Evolutionary conservation across 768 basidiomycete species (phyloP).

Genomic region (Paxillus rubicundulus): DNA sequence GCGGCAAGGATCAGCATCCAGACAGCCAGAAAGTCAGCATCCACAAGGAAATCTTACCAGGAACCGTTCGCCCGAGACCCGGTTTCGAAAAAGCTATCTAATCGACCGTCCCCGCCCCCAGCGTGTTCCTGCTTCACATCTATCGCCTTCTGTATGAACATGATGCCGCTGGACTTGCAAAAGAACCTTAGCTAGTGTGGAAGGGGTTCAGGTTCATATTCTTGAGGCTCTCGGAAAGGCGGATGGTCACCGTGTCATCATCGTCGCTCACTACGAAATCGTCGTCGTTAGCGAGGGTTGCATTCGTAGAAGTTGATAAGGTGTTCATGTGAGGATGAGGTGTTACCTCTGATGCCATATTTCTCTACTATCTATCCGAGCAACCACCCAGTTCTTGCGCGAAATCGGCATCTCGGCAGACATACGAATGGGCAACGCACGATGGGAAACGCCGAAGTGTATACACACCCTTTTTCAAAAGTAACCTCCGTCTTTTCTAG

Average conservation of each 20-base stretch:
- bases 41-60: slow-evolving; percentile 24
- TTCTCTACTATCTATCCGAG: slow-evolving; percentile 39
- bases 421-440: slow-evolving; percentile 33
- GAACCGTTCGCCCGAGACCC: slow-evolving; percentile 19
- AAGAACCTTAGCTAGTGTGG: slow-evolving; percentile 31
- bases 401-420: slow-evolving; percentile 64
- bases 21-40: no score
- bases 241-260: slow-evolving; percentile 22
- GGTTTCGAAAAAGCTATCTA: slow-evolving; percentile 11
- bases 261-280: slow-evolving; percentile 28
- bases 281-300: slow-evolving; percentile 9
- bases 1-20: no score
- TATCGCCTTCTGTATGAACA: slow-evolving; percentile 45
- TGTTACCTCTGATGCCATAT: slow-evolving; percentile 27
- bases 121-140: slow-evolving; percentile 58
- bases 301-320: slow-evolving; percentile 8
- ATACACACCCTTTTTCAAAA: slow-evolving; percentile 51
- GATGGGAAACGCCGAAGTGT: not conserved
- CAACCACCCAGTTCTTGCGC: slow-evolving; percentile 53
- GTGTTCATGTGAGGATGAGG: slow-evolving; percentile 11
- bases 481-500: slow-evolving; percentile 66
- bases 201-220: slow-evolving; percentile 15
- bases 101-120: slow-evolving; percentile 30
- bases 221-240: slow-evolving; percentile 24
- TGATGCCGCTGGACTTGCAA: slow-evolving; percentile 42